phyloP scores from a whole-genome alignment of 2,329 filamentous ascomycete genomes.

The Neurospora sp. region DNA sequence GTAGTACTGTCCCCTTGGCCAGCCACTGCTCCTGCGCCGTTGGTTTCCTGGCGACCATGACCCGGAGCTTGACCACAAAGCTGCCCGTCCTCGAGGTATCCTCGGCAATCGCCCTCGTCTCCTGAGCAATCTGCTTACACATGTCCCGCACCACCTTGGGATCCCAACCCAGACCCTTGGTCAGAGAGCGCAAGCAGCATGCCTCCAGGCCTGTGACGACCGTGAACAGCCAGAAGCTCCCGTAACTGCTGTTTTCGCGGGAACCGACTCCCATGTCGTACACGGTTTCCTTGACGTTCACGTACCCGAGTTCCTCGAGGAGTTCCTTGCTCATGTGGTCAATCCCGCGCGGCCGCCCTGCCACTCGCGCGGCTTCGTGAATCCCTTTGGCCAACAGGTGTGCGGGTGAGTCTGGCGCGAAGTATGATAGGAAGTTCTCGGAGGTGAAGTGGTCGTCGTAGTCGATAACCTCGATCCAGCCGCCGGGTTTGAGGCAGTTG shows the following conservation, averaged over 20 bases:
- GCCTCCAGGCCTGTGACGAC: conserved; percentile 43
- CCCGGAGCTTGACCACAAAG: conserved; percentile 37
- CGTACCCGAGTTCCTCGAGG: conserved; percentile 40
- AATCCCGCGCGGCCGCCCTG: conserved; percentile 36
- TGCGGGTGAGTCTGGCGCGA: conserved; percentile 35
- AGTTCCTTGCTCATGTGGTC: conserved; percentile 35
- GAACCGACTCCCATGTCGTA: conserved; percentile 39
- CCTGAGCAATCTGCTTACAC: conserved; percentile 37
- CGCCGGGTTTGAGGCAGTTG: conserved; percentile 44
- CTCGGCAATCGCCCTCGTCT: conserved; percentile 39
- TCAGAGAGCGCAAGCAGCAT: conserved; percentile 38
- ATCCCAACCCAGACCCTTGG: conserved; percentile 43
- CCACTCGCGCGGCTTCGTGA: conserved; percentile 30
- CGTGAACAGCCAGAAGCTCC: conserved; percentile 44
- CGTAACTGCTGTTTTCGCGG: conserved; percentile 33
- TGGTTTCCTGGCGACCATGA: conserved; percentile 43
- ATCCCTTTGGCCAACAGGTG: conserved; percentile 32
- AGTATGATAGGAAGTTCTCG: conserved; percentile 28
- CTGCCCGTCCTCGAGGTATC: conserved; percentile 32
- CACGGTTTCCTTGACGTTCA: conserved; percentile 38
- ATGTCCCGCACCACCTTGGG: conserved; percentile 35
- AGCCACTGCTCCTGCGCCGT: conserved; percentile 20
- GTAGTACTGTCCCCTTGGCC: conserved; percentile 3
- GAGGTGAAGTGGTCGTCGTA: conserved; percentile 37
- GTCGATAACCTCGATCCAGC: conserved; percentile 47